phyloP scores from a whole-genome alignment of 202 grass and related monocot species.

The Brachypodium distachyon region DNA sequence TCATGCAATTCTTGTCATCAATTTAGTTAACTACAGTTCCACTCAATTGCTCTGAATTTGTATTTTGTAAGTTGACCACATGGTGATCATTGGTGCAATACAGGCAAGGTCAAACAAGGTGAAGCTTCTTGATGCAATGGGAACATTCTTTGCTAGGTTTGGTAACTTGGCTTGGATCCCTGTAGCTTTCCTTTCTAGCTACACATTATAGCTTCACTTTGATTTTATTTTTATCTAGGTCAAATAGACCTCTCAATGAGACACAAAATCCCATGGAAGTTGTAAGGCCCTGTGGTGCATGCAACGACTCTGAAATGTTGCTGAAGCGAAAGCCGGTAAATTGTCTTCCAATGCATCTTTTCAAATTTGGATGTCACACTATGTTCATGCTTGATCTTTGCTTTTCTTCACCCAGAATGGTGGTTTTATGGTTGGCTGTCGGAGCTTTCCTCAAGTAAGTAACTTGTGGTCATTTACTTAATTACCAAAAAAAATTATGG shows the following conservation, averaged over 20 bases:
- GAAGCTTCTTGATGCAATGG: constrained; percentile 93
- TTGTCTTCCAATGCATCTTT: neutral
- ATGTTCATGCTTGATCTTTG: neutral
- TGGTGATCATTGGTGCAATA: constrained; percentile 9
- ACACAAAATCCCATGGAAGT: constrained; percentile 41
- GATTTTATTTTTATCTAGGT: constrained; percentile 38
- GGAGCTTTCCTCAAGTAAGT: constrained; percentile 67
- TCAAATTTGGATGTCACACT: neutral
- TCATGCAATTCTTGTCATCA: neutral
- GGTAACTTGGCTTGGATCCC: constrained; percentile 9
- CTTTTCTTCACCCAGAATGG: constrained; percentile 53
- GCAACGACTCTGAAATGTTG: constrained; percentile 74
- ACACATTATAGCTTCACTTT: constrained; percentile 17
- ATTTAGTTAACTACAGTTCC: neutral
- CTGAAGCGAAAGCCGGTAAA: constrained; percentile 55
- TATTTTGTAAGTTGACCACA: neutral
- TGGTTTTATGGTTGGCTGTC: constrained; percentile 88
- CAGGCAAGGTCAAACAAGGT: constrained; percentile 76
- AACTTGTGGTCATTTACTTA: neutral
- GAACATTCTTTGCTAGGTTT: constrained; percentile 81
- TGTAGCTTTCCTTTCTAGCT: constrained; percentile 2
- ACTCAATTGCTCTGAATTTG: neutral
- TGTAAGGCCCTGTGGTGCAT: constrained; percentile 70
- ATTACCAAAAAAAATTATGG: neutral
- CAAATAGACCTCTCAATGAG: constrained; percentile 54